phyloP scores from a whole-genome alignment of 768 basidiomycete species.

The Phaeotremella skinneri region DNA sequence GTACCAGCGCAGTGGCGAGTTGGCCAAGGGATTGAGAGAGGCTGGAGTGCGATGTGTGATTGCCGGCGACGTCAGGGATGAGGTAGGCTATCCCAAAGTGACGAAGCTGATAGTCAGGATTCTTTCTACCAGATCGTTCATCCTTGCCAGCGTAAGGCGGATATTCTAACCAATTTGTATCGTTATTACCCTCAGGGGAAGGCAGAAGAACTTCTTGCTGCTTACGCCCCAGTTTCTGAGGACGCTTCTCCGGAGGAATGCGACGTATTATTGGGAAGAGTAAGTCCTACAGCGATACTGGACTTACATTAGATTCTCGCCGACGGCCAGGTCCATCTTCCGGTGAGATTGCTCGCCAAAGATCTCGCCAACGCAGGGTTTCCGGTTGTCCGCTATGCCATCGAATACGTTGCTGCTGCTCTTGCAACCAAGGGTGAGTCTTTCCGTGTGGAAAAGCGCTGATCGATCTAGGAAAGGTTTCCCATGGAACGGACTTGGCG shows the following conservation, averaged over 20 bases:
- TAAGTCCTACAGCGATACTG: slow-evolving; percentile 37
- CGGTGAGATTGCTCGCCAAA: slow-evolving; percentile 62
- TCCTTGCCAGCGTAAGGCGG: slow-evolving; percentile 57
- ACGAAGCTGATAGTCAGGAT: slow-evolving; percentile 7
- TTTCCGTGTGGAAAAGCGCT: not conserved
- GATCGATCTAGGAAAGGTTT: slow-evolving; percentile 57
- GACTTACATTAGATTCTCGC: slow-evolving; percentile 25
- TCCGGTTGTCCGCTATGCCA: slow-evolving; percentile 67
- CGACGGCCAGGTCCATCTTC: slow-evolving; percentile 60
- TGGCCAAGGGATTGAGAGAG: slow-evolving; percentile 59
- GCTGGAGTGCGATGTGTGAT: slow-evolving; percentile 64
- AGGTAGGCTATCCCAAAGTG: slow-evolving; percentile 56
- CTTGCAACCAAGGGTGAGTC: slow-evolving; percentile 59
- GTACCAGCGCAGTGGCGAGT: slow-evolving; percentile 64
- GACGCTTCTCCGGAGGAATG: slow-evolving; percentile 56
- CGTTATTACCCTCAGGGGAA: slow-evolving; percentile 62
- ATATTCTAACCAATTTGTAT: slow-evolving; percentile 61
- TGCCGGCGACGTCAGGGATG: slow-evolving; percentile 68
- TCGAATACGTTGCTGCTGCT: slow-evolving; percentile 68
- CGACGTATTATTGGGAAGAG: slow-evolving; percentile 59
- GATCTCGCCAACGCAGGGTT: slow-evolving; percentile 62
- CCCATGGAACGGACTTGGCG: slow-evolving; percentile 65
- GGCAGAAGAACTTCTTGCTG: slow-evolving; percentile 55
- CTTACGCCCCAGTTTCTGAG: slow-evolving; percentile 55
- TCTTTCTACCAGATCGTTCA: slow-evolving; percentile 72